These are phyloP conservation scores for Lasiodiplodia theobromae DNA, from an alignment of 2,329 filamentous ascomycete species.

Conservation along the genomic window DNA sequence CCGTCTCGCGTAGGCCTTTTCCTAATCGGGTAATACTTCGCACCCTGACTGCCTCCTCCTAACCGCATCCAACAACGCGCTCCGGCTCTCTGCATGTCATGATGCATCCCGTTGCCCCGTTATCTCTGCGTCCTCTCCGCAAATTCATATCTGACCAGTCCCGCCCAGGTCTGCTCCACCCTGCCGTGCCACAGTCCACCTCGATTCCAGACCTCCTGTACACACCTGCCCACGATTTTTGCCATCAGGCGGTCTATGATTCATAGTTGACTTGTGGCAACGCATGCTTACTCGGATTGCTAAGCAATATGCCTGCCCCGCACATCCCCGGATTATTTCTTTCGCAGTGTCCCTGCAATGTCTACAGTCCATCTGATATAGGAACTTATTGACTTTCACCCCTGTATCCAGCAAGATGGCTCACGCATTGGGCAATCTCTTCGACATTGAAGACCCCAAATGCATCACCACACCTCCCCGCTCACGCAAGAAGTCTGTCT, in stretches of 20 bases:
- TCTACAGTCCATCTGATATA: too few relatives aligned
- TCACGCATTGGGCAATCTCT: constrained; percentile 8
- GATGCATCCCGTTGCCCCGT: neutral
- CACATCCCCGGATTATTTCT: neutral
- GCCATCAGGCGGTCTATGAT: neutral
- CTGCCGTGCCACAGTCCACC: neutral
- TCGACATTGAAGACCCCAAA: constrained; percentile 23
- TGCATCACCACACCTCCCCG: constrained; percentile 10
- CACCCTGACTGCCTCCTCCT: neutral
- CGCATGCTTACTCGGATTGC: neutral
- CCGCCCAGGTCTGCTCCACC: neutral
- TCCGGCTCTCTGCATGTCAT: neutral
- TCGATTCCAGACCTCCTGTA: neutral
- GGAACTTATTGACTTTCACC: neutral
- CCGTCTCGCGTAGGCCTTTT: neutral
- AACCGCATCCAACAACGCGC: neutral
- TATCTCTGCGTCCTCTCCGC: neutral
- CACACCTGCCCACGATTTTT: too few relatives aligned
- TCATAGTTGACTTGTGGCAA: neutral
- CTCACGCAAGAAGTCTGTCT: constrained; percentile 10
- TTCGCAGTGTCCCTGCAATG: neutral
- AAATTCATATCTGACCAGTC: neutral
- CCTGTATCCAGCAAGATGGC: neutral
- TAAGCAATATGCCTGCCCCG: neutral
- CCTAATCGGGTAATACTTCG: neutral